Evolutionary conservation across 169 alveolate species (phyloP), one percentile per base, ranked within the genome.

Genomic region (Perkinsus marinus): DNA sequence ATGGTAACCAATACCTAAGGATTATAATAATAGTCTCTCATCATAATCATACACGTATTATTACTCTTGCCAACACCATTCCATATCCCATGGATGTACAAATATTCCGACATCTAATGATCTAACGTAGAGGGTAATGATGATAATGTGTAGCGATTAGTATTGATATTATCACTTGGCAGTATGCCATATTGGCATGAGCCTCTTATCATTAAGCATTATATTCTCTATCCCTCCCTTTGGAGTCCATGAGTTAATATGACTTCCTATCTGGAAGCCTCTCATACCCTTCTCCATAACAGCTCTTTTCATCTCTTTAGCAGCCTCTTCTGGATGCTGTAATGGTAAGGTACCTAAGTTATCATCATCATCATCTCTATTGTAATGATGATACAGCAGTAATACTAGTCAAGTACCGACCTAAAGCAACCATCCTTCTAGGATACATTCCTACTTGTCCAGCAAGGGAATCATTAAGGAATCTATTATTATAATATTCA

Each of bases 41-140:
- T 3, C 3, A 41, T 3, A 41, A 41, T 41, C 3, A 10, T 41
- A 3, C 3, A 6, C 19, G 46, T 41, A 41, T 6, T 41, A 41
- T 41, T 41, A 41, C 19, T 34, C 46, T 30, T 34, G 36, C 39
- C 46, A 39, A 17, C 39, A 36, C 47, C 43, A 89, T 39, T 89
- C 91, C 91, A 89, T 89, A 89, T 89, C 91, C 91, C 91, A 89
- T 6, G 91, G 91, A 38, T 89, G 91, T 39, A 89, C 68, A 6
- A 89, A 41, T 39, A 89, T n/a, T 17, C 68, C 68, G 36, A 41
- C 91, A 10, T 38, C 37, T 17, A 89, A 68, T 41, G 79, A 57
- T 57, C 79, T 57, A 16, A 57, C 34, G 22, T 10, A 10, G 17
- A 43, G 9, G 17, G 9, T 10, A 43, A 43, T 43, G 17, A 43